Base-by-base conservation (phyloP, 164 flowering plant species). In the Stephania cephalantha region DNA sequence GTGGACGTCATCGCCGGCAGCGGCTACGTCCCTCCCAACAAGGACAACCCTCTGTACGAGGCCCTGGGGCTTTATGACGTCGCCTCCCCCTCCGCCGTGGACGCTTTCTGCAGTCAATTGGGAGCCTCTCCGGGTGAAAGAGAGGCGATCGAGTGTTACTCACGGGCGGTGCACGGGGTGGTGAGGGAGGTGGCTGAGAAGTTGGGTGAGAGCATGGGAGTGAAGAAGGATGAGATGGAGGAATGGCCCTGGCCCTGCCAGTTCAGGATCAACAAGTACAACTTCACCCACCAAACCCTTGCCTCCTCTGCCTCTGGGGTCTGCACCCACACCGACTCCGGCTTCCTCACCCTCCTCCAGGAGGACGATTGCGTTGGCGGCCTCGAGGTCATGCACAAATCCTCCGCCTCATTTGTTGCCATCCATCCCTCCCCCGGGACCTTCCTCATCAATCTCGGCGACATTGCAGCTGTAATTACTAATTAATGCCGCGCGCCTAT, bases 261-360 rank as follows among this genome's bases (percentile, higher is more conserved):
- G 71, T 90, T 89, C 55, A 84, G 93, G 82, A 90, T 93, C 11
- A 93, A 91, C 89, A 90, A 88, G 70, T 93, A 93, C 87, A 78
- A 81, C 70, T 91, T 90, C 85, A 88, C 81, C 7, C 81, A 79
- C 1, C 87, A 88, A 76, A 74, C 83, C 35, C 77, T 93, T 2
- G 94, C 90, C 17, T 81, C 86, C 22, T 25, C 83, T 5, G 93
- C 86, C 22, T 25, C 83, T 5, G 93, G 93, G 0, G 88, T 90
- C 0, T 83, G 79, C 10, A 81, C 85, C 1, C 98, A 93, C 82
- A 93, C 96, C 0, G 94, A 93, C 72, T 86, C 94, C 0, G 88
- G 97, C 44, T 91, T 93, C 79, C 89, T 93, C 3, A 90, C 98
- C 7, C 76, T 93, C 13, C 88, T 93, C 20, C 98, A 90, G 71